Base-by-base conservation (phyloP, 2,329 filamentous ascomycete species). In the Epichloe typhina region DNA sequence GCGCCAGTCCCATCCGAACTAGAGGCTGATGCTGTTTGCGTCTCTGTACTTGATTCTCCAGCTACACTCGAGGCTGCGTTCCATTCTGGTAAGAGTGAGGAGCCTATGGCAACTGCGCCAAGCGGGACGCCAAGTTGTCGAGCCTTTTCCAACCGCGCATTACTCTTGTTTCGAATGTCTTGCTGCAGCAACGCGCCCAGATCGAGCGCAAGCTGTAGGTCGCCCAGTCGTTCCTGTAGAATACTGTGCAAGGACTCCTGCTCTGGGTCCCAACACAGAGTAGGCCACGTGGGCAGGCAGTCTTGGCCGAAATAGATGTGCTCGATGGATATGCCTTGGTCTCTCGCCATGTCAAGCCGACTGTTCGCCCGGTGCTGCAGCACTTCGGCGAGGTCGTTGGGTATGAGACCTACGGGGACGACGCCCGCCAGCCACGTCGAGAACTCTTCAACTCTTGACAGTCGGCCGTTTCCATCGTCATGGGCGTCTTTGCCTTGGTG, bases 1-100 rank as follows among this genome's bases (percentile, higher is more conserved):
- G 17, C 33, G 8, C 31, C 3, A 11, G 4, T 40, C 38, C 23
- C 23, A 6, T 23, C 6, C 23, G 26, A 8, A 19, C n/a, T 1
- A 17, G 38, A 9, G 5, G 46, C 13, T 13, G 37, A 9, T 11
- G 23, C 23, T 19, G 40, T 4, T 8, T n/a, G 31, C 21, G 15
- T 42, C 6, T 9, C 35, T 12, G n/a, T 37, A 5, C 11, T 33
- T 11, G 35, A 11, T 19, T 3, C 1, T 13, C 13, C 36, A 8
- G 35, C 23, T 2, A 11, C 8, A 5, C 17, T 26, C 7, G 6
- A 21, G 3, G 15, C n/a, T 12, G n/a, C 5, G 19, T 11, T 33
- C 65, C 64, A 67, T 3, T 57, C 56, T 3, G 64, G 64, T 37
- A 68, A 51, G 19, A 68, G 48, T 12, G 54, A 54, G 4, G 53